These are phyloP conservation scores for Spiraea crenata DNA, from an alignment of 331 rosid genomes.

Conservation along the genomic window DNA sequence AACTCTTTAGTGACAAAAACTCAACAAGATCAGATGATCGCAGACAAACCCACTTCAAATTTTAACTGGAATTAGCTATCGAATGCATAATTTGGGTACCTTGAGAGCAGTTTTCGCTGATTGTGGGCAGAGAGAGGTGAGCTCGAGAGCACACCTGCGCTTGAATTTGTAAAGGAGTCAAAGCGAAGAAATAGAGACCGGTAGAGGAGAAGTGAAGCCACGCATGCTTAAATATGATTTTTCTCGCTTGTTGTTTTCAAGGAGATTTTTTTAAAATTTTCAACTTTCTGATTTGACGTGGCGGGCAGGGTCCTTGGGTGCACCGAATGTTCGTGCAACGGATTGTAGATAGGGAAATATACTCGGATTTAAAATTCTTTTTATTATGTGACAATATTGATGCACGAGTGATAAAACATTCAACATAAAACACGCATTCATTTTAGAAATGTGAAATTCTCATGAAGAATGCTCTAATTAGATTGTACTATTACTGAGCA, in stretches of 20 bases:
- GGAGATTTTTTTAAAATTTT: background rate
- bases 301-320: background rate
- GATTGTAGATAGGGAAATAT: background rate
- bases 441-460: no score
- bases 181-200: constrained; percentile 9
- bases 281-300: background rate
- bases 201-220: constrained; percentile 20
- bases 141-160: background rate
- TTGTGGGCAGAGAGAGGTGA: background rate
- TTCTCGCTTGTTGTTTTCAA: background rate
- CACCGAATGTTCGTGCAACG: background rate
- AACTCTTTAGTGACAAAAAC: background rate
- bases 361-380: background rate
- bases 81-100: background rate
- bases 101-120: background rate
- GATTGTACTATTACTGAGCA: no score
- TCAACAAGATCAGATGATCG: background rate
- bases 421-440: no score
- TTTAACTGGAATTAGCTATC: background rate
- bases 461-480: no score
- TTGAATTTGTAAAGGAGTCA: constrained; percentile 20
- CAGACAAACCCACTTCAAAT: background rate
- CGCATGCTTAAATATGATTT: background rate
- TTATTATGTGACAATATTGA: no score
- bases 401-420: no score